Conservation (phyloP, 2,329 filamentous ascomycete genomes). For the Penicillium expansum region DNA sequence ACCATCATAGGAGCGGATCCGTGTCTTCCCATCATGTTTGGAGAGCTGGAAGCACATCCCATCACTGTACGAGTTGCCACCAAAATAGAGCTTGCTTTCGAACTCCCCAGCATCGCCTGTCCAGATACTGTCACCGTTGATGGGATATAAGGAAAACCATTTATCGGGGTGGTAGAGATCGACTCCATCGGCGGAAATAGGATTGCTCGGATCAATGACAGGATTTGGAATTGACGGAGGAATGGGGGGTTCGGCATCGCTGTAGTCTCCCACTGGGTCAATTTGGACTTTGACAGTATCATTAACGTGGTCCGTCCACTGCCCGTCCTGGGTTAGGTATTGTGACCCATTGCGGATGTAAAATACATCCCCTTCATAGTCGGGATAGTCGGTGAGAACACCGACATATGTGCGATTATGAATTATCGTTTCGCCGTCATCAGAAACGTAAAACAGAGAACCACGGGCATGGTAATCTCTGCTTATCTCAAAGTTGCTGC, state of each 20-base stretch:
- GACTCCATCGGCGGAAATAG: neutral
- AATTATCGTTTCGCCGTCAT: neutral
- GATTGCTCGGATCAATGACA: neutral
- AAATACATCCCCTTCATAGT: neutral
- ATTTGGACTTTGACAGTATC: neutral
- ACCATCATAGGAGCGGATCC: neutral
- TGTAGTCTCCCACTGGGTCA: neutral
- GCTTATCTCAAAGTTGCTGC: neutral
- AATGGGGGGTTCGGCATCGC: neutral
- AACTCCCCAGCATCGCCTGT: neutral
- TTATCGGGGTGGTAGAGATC: neutral
- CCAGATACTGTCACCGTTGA: neutral
- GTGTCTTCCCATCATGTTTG: neutral
- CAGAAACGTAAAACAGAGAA: neutral
- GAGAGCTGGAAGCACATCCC: neutral
- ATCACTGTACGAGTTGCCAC: neutral
- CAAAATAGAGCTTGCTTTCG: neutral
- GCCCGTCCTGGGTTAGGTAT: neutral
- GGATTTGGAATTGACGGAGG: neutral
- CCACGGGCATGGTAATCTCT: neutral
- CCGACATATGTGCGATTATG: neutral
- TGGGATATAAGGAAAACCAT: neutral
- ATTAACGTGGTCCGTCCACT: neutral
- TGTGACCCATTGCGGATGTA: neutral
- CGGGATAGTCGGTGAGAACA: neutral